A percentile compares a stretch with the other conserved stretches of the same genome.
phyloP scores from a whole-genome alignment of 2,329 filamentous ascomycete genomes.

The Calycina marina region DNA sequence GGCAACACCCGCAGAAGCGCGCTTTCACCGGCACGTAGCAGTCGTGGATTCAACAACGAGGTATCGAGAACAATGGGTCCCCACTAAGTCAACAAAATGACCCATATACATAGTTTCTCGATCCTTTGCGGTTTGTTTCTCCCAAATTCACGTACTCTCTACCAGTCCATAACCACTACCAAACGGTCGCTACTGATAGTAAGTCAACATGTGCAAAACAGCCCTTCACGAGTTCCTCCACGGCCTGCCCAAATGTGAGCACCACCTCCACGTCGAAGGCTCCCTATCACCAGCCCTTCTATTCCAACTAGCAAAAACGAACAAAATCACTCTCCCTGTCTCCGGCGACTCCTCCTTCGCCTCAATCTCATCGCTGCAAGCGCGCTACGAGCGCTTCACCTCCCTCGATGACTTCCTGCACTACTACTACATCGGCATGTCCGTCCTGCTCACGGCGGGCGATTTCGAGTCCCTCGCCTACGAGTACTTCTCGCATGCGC shows the following conservation, averaged over 20 bases:
- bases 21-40: too few species aligned
- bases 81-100: too few species aligned
- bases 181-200: too few species aligned
- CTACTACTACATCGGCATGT: constrained; percentile 68
- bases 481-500: constrained; percentile 53
- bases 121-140: neutral
- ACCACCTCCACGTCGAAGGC: constrained; percentile 70
- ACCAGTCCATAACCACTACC: neutral
- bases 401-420: constrained; percentile 64
- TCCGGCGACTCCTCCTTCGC: constrained; percentile 45
- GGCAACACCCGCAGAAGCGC: too few species aligned
- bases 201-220: constrained; percentile 18
- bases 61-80: too few species aligned
- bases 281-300: constrained; percentile 55
- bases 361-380: constrained; percentile 41
- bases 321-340: constrained; percentile 48
- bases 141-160: neutral
- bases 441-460: constrained; percentile 44
- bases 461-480: constrained; percentile 63
- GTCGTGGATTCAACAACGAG: too few species aligned
- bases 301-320: constrained; percentile 52
- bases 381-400: constrained; percentile 52
- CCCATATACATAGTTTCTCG: too few species aligned
- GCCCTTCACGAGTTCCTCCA: constrained; percentile 35
- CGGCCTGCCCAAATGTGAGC: constrained; percentile 64